Percentiles rank a stretch among this genome's conserved stretches.
These are phyloP conservation scores for Aspergillus awamori DNA, from an alignment of 2,329 filamentous ascomycete genomes.

Conservation along the genomic window DNA sequence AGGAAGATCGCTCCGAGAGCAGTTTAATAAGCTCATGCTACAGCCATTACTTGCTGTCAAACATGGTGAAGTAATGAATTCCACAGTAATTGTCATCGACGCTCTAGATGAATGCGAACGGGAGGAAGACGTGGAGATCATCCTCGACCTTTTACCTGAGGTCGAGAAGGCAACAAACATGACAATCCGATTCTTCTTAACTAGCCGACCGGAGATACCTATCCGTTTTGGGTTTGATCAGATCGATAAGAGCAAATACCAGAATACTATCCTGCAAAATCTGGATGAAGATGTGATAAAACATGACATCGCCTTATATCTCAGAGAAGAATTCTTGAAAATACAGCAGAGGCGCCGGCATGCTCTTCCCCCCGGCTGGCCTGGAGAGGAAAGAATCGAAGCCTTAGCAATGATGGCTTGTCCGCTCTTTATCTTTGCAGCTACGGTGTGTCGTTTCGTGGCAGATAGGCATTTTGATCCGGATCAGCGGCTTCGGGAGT, in stretches of 20 bases:
- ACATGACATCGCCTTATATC: constrained; percentile 10
- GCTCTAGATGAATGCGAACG: constrained; percentile 15
- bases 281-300: constrained; percentile 2
- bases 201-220: not conserved
- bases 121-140: not conserved
- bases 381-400: constrained; percentile 7
- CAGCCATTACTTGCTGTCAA: not conserved
- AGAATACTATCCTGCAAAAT: constrained; percentile 7
- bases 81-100: constrained; percentile 8
- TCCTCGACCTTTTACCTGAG: constrained; percentile 9
- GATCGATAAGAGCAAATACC: no score
- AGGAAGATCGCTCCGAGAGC: constrained; percentile 3
- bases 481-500: constrained; percentile 2
- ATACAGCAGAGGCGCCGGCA: no score
- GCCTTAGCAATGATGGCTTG: constrained; percentile 7
- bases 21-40: constrained; percentile 11
- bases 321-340: not conserved
- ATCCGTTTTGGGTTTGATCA: not conserved
- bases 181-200: constrained; percentile 11
- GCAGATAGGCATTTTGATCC: constrained; percentile 3
- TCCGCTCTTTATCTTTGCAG: constrained; percentile 17
- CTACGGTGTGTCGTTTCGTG: constrained; percentile 14
- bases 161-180: not conserved
- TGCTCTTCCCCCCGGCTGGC: not conserved
- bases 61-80: not conserved